Base-by-base conservation (phyloP, 2,329 filamentous ascomycete genomes). In the Leptodontidium sp. region DNA sequence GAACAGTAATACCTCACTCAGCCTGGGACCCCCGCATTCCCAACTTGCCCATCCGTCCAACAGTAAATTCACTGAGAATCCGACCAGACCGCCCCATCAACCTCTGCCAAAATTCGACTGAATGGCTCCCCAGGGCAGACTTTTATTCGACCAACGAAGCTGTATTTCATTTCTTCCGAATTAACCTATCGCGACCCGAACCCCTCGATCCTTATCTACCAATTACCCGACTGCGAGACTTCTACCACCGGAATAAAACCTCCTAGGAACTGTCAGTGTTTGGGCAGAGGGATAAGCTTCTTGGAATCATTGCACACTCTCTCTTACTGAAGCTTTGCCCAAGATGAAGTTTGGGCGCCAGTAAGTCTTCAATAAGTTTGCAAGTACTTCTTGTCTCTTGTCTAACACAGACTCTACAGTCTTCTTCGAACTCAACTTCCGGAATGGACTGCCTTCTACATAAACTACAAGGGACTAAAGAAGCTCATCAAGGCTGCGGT, bases 401-500 rank as follows among this genome's bases (percentile, higher is more conserved):
- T 12, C 53, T 68, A 17, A 68, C 38, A 32, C 29, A 45, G 40
- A 26, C 6, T 43, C 45, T 52, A n/a, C 52, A 90, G 88, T 78
- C 85, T 97, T 66, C 88, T 92, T 21, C 89, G 92, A 59, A 94
- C 94, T 78, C 92, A 95, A 82, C 92, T 96, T 77, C 93, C 93
- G 59, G 93, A 95, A 82, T 97, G 93, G 93, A 90, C 92, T 64
- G 85, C 90, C 67, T 90, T 86, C 40, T 97, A 97, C 79, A 94
- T 96, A 83, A 90, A 96, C 82, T 97, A 97, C 84, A 96, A 95
- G 79, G 90, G 90, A 75, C 84, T 98, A 76, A 99, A 99, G 86
- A 97, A 96, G 84, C 88, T 98, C 72, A 94, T 99, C 83, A 98
- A 97, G 78, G 82, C 82, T 76, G 91, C 92, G 43, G 86, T 89